Conservation (phyloP, 1,139 yeast genomes). For the Nakaseomyces glabratus region DNA sequence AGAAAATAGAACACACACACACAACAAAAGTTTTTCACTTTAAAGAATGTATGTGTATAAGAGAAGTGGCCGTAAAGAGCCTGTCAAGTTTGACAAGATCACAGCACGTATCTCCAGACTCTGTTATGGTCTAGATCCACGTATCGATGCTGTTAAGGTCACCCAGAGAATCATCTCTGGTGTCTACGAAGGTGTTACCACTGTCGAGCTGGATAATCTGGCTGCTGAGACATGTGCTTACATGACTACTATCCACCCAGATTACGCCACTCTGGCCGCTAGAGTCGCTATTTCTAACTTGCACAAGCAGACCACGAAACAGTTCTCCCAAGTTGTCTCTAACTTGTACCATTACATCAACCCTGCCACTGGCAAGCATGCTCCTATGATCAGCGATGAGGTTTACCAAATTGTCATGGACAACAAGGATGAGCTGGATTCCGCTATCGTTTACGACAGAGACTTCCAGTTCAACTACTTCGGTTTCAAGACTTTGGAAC, state of each 20-base stretch:
- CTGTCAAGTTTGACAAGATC: constrained; percentile 72
- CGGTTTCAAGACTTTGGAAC: constrained; percentile 80
- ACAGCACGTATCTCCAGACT: constrained; percentile 57
- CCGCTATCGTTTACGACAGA: constrained; percentile 69
- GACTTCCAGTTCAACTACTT: constrained; percentile 74
- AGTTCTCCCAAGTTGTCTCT: constrained; percentile 64
- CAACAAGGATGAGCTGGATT: constrained; percentile 58
- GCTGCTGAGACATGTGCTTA: constrained; percentile 97
- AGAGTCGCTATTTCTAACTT: constrained; percentile 86
- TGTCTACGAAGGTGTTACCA: constrained; percentile 92
- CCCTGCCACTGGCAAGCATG: constrained; percentile 59
- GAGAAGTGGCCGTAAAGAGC: constrained; percentile 78
- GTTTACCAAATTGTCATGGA: constrained; percentile 51
- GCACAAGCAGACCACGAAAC: constrained; percentile 84
- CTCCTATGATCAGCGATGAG: constrained; percentile 52
- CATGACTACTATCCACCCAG: constrained; percentile 95
- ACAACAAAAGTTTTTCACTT: too few species aligned
- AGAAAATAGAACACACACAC: too few species aligned
- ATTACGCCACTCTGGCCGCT: constrained; percentile 89
- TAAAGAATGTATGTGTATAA: constrained; percentile 29
- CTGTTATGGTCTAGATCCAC: constrained; percentile 77
- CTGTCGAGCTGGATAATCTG: constrained; percentile 86
- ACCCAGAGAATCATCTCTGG: constrained; percentile 87
- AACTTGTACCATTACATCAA: constrained; percentile 57
- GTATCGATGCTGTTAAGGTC: constrained; percentile 78